These are phyloP conservation scores for Pseudophaeomoniella oleicola DNA, from an alignment of 2,329 filamentous ascomycete genomes.

Conservation along the genomic window DNA sequence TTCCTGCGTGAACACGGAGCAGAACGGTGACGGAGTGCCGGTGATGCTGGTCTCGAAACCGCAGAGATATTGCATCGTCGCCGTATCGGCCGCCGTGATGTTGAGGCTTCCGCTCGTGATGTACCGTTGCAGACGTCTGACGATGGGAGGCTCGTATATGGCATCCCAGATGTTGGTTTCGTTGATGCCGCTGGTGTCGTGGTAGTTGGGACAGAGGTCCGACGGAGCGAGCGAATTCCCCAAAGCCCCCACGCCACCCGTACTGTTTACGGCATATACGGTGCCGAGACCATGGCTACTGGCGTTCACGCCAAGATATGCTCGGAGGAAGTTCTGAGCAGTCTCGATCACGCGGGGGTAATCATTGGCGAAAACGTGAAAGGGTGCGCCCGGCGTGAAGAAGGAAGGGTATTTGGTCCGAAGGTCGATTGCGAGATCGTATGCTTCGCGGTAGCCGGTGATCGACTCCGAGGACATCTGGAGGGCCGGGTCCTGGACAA, in stretches of 20 bases:
- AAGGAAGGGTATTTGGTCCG: constrained; percentile 31
- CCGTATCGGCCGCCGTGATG: constrained; percentile 38
- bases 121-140: constrained; percentile 35
- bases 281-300: constrained; percentile 34
- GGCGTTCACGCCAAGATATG: constrained; percentile 44
- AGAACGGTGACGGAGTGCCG: constrained; percentile 40
- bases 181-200: constrained; percentile 36
- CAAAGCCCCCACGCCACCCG: constrained; percentile 34
- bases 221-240: constrained; percentile 51
- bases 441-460: constrained; percentile 49
- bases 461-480: constrained; percentile 46
- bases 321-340: constrained; percentile 45
- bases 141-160: constrained; percentile 39
- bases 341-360: constrained; percentile 51
- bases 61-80: constrained; percentile 50
- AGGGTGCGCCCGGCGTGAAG: constrained; percentile 32
- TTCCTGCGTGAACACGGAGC: constrained; percentile 44
- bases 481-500: constrained; percentile 36
- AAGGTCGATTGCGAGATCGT: constrained; percentile 26
- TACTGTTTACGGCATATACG: constrained; percentile 44
- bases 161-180: constrained; percentile 33
- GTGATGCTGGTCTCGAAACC: constrained; percentile 58
- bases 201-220: constrained; percentile 47
- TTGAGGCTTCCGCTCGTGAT: constrained; percentile 40
- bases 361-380: constrained; percentile 51